Base-by-base conservation (phyloP, 108 stramenopile species). In the Mayamaea pseudoterrestris region DNA sequence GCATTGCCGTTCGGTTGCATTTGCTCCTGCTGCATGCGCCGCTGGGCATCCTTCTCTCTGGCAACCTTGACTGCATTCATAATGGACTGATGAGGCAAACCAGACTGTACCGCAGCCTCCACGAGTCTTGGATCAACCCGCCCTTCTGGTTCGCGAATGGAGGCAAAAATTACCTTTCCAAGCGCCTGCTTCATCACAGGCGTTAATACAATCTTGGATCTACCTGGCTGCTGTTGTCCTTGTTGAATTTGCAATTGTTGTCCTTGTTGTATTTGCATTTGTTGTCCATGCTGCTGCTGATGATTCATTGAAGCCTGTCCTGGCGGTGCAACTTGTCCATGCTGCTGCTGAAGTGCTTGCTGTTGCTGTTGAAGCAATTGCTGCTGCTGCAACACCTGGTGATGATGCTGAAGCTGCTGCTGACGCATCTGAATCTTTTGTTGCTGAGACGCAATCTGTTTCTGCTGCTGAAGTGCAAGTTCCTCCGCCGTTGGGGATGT, bases 51-150 rank as follows among this genome's bases (percentile, higher is more conserved):
- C n/a, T 78, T 57, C 42, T 80, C 72, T 28, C 78, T 32, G 6
- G 88, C 88, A 8, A 85, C 80, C 11, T 55, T 47, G 5, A 81
- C 88, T 17, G 88, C 88, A 63, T 90, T 90, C 34, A 82, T 21
- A 34, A 90, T 80, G 13, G 88, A 80, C 48, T 80, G 61, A 45
- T 68, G 50, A 0, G 83, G 78, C 18, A 90, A 41, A 4, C 83
- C 83, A 30, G 79, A 71, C 7, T 60, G 69, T 47, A 80, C 47
- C 14, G 88, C 88, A 44, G 51, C 67, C 44, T 75, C 66, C 60
- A 90, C 63, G 14, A 75, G 49, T 6, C 36, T 35, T 9, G 78
- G 74, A 41, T 67, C 78, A 12, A 90, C 68, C 26, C 61, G 43
- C 2, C 88, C 88, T 25, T 48, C 55, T 14, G 83, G 81, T 40